These are phyloP conservation scores for Globisporangium lucens DNA, from an alignment of 352 stramenopile genomes.

Conservation along the genomic window DNA sequence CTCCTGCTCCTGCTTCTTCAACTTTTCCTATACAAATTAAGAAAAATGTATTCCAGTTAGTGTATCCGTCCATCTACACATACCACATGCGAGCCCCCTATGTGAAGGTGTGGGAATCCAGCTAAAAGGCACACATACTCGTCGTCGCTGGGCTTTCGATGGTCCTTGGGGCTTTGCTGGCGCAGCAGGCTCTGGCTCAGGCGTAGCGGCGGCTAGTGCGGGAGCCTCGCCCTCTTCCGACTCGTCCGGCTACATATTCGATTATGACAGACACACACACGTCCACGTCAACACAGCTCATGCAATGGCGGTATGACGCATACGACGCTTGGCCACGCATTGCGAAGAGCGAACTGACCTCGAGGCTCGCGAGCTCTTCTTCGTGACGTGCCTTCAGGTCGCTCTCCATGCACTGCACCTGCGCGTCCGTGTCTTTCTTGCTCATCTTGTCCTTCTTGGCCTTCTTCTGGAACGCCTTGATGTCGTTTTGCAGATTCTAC, in stretches of 20 bases:
- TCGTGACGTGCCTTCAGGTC: slow-evolving; percentile 57
- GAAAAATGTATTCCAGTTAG: not conserved
- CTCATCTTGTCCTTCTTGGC: slow-evolving; percentile 79
- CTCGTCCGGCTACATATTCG: slow-evolving; percentile 4
- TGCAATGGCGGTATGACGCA: not conserved
- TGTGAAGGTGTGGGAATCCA: not conserved
- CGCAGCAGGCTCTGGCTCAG: not conserved
- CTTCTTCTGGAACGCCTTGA: slow-evolving; percentile 83
- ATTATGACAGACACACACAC: not conserved
- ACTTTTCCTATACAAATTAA: slow-evolving; percentile 39
- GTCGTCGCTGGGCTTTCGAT: slow-evolving; percentile 70
- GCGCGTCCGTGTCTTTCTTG: slow-evolving; percentile 69
- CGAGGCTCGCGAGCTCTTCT: slow-evolving; percentile 40
- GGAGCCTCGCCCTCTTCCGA: slow-evolving; percentile 7
- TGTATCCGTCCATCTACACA: not conserved
- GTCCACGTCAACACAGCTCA: not conserved
- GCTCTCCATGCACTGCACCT: slow-evolving; percentile 55
- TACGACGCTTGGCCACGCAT: not conserved
- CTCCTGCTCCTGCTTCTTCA: slow-evolving; percentile 74
- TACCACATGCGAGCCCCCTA: not conserved
- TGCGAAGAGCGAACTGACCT: slow-evolving; percentile 11
- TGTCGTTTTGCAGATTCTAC: slow-evolving; percentile 72
- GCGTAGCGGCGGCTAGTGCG: slow-evolving; percentile 7
- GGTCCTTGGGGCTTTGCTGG: slow-evolving; percentile 32
- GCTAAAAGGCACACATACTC: slow-evolving; percentile 20